phyloP scores from a whole-genome alignment of 169 alveolate species.

The Theileria annulata region DNA sequence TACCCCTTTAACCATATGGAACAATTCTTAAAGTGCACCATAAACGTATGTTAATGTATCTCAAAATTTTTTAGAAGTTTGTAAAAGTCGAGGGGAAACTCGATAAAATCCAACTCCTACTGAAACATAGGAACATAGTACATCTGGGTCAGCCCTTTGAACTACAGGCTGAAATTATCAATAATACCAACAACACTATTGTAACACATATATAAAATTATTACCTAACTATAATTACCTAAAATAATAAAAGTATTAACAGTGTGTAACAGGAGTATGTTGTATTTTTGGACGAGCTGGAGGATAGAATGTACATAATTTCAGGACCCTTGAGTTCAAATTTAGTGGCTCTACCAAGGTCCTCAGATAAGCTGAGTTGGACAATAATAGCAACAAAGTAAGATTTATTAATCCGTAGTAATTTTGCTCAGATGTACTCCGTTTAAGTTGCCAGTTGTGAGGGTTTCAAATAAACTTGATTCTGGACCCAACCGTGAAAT shows the following conservation, averaged over 20 bases:
- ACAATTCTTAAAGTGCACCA: neutral
- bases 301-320: neutral
- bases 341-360: conserved; percentile 3
- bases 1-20: conserved; percentile 7
- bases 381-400: conserved; percentile 10
- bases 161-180: neutral
- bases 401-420: neutral
- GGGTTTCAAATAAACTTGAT: conserved; percentile 1
- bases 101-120: neutral
- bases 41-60: neutral
- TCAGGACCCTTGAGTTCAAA: conserved; percentile 2
- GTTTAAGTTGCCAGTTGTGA: conserved; percentile 7
- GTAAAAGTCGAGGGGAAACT: neutral
- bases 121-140: conserved; percentile 4
- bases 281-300: neutral
- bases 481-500: neutral
- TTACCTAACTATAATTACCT: neutral
- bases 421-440: conserved; percentile 4
- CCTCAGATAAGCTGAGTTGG: conserved; percentile 23
- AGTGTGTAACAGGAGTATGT: conserved; percentile 8
- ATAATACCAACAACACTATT: neutral
- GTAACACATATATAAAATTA: conserved; percentile 4
- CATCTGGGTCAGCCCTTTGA: neutral
- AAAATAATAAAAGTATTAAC: too few species aligned
- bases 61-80: neutral